Conservation (phyloP, 2,329 filamentous ascomycete species). For the Alternaria tenuissima region DNA sequence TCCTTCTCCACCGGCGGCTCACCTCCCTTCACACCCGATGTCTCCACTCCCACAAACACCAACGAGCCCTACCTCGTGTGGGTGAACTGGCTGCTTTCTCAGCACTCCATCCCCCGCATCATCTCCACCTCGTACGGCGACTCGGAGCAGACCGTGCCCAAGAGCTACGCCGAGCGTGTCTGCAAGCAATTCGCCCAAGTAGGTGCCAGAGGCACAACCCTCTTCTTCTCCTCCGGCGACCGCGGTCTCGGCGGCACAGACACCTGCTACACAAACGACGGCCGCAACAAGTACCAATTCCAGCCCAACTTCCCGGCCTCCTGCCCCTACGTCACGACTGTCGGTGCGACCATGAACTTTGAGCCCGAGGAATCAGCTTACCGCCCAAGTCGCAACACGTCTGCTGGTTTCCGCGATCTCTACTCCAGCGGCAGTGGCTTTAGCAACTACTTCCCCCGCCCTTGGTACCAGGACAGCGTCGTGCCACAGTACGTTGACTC, state of each 20-base stretch:
- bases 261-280: conserved; percentile 67
- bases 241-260: conserved; percentile 62
- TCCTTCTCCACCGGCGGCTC: conserved; percentile 68
- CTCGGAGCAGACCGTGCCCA: conserved; percentile 69
- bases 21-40: conserved; percentile 62
- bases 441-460: conserved; percentile 58
- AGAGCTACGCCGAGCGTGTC: conserved; percentile 67
- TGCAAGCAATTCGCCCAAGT: conserved; percentile 72
- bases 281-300: conserved; percentile 63
- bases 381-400: conserved; percentile 35
- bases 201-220: conserved; percentile 70
- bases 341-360: conserved; percentile 67
- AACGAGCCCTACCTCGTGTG: conserved; percentile 76
- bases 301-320: conserved; percentile 70
- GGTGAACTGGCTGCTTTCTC: conserved; percentile 65
- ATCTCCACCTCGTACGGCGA: conserved; percentile 74
- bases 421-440: conserved; percentile 64
- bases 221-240: conserved; percentile 72
- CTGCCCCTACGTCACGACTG: conserved; percentile 73
- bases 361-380: conserved; percentile 63
- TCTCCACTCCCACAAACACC: conserved; percentile 58
- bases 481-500: conserved; percentile 57
- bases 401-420: conserved; percentile 53
- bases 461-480: conserved; percentile 57
- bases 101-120: conserved; percentile 67